Conservation (phyloP, 1,284 basidiomycete genomes). For the Ganoderma leucocontextum region DNA sequence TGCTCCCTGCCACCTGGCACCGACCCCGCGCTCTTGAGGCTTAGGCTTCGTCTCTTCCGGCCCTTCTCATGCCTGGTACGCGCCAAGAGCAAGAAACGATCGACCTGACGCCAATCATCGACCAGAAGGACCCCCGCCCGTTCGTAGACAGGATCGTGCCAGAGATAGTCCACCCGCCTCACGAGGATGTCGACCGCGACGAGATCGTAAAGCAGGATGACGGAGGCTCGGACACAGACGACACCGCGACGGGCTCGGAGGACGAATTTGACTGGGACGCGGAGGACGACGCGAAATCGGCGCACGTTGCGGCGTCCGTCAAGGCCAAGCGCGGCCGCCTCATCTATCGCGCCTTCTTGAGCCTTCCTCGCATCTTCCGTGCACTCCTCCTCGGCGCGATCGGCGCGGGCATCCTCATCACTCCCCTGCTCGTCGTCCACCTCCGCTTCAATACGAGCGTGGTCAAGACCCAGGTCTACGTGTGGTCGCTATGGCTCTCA, state of each 20-base stretch:
- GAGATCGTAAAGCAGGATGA: slow-evolving; percentile 36
- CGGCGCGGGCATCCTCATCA: slow-evolving; percentile 70
- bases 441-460: slow-evolving; percentile 61
- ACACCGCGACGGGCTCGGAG: slow-evolving; percentile 66
- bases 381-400: slow-evolving; percentile 62
- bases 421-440: slow-evolving; percentile 73
- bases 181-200: slow-evolving; percentile 34
- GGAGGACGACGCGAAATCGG: slow-evolving; percentile 52
- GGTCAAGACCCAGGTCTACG: slow-evolving; percentile 62
- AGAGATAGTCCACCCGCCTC: slow-evolving; percentile 28
- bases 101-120: slow-evolving; percentile 38
- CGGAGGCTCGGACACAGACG: slow-evolving; percentile 58
- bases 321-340: slow-evolving; percentile 63
- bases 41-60: slow-evolving; percentile 10
- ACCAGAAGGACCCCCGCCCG: slow-evolving; percentile 26
- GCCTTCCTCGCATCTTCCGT: slow-evolving; percentile 66
- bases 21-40: background rate
- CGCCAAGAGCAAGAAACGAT: slow-evolving; percentile 22
- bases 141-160: slow-evolving; percentile 29
- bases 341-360: slow-evolving; percentile 72
- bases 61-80: slow-evolving; percentile 25
- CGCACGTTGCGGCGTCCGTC: slow-evolving; percentile 33
- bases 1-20: slow-evolving; percentile 1
- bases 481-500: slow-evolving; percentile 79
- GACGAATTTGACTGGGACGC: slow-evolving; percentile 82